Percentiles rank a stretch among this genome's conserved stretches.
Evolutionary conservation across 2,329 filamentous ascomycete species (phyloP).

Genomic region (Byssochlamys sp.): DNA sequence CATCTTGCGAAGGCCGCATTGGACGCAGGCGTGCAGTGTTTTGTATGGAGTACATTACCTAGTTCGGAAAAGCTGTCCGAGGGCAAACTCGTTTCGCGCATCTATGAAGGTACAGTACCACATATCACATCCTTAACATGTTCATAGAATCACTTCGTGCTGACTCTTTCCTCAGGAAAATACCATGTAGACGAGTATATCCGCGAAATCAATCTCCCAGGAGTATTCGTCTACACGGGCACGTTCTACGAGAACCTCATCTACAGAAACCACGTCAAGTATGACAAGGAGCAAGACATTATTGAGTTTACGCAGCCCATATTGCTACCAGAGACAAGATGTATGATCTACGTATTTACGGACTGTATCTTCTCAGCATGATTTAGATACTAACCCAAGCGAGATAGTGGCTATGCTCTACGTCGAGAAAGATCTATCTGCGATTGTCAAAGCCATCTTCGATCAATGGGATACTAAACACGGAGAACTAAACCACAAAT

Average conservation of each 20-base stretch:
- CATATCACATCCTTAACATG: neutral
- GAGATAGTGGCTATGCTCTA: conserved; percentile 10
- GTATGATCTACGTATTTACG: neutral
- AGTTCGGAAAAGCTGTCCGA: conserved; percentile 6
- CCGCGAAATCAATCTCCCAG: conserved; percentile 9
- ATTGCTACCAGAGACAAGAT: conserved; percentile 5
- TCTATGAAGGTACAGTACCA: conserved; percentile 5
- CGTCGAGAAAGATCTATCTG: conserved; percentile 10
- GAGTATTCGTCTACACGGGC: conserved; percentile 10
- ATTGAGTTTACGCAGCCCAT: conserved; percentile 10
- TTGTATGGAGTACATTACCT: conserved; percentile 9
- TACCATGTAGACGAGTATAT: conserved; percentile 12
- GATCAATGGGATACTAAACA: conserved; percentile 13
- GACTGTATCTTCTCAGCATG: neutral
- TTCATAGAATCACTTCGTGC: neutral
- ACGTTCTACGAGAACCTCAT: conserved; percentile 13
- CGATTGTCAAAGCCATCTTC: conserved; percentile 10
- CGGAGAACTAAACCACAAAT: conserved; percentile 3
- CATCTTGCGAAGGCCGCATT: conserved; percentile 7
- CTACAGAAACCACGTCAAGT: conserved; percentile 6
- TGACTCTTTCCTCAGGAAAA: conserved; percentile 2
- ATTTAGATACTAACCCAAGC: neutral
- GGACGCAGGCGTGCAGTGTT: conserved; percentile 5
- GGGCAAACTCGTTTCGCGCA: conserved; percentile 2
- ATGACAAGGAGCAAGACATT: conserved; percentile 1